These are phyloP conservation scores for Hemisphaericaspora subhashii DNA, from an alignment of 1,139 yeast species.

Conservation along the genomic window DNA sequence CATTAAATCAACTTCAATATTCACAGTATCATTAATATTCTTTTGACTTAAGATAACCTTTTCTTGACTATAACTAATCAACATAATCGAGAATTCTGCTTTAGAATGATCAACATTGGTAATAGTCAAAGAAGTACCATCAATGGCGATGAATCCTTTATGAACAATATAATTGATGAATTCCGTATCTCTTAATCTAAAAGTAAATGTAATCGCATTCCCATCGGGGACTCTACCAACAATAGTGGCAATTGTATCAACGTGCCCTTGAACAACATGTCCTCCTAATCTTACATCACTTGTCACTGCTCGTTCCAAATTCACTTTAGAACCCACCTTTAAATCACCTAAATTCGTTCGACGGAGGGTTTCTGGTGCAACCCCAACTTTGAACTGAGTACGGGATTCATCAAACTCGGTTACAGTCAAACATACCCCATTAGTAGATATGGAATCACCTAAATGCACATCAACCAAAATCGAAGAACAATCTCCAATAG, in stretches of 20 bases:
- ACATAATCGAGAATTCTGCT: conserved; percentile 75
- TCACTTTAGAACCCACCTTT: conserved; percentile 60
- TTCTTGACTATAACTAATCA: conserved; percentile 88
- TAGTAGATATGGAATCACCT: conserved; percentile 90
- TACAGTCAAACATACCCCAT: conserved; percentile 94
- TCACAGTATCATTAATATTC: conserved; percentile 62
- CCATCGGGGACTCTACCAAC: conserved; percentile 59
- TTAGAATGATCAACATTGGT: conserved; percentile 65
- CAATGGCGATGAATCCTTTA: conserved; percentile 88
- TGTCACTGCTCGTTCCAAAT: conserved; percentile 86
- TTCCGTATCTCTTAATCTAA: conserved; percentile 65
- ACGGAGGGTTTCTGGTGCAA: conserved; percentile 89
- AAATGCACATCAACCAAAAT: conserved; percentile 79
- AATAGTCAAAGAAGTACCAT: conserved; percentile 92
- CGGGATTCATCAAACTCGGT: conserved; percentile 63
- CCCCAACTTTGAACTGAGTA: conserved; percentile 76
- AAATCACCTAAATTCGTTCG: conserved; percentile 73
- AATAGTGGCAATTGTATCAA: conserved; percentile 82
- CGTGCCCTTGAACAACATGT: conserved; percentile 96
- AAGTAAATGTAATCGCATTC: conserved; percentile 75
- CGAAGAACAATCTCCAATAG: conserved; percentile 59
- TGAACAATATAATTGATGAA: conserved; percentile 80
- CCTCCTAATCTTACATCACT: conserved; percentile 91
- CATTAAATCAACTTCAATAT: conserved; percentile 90
- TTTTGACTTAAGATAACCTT: conserved; percentile 76